phyloP scores from a whole-genome alignment of 495 filamentous ascomycete species.

The Neurospora sp. region DNA sequence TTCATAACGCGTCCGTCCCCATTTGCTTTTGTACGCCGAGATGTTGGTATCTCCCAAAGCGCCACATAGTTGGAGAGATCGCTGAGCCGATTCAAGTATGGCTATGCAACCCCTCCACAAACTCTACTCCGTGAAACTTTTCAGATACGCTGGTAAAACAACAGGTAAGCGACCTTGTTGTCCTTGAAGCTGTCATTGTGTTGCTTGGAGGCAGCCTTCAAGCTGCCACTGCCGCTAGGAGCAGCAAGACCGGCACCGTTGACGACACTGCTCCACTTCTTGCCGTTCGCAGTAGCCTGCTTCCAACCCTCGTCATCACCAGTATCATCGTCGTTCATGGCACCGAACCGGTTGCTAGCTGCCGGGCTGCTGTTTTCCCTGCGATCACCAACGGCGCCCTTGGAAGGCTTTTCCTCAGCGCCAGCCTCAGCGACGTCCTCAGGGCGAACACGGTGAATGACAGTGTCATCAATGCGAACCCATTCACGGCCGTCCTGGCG shows the following conservation, averaged over 20 bases:
- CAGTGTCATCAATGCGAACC: slow-evolving; percentile 91
- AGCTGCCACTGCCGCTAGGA: slow-evolving; percentile 30
- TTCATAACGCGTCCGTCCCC: neutral
- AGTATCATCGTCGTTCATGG: slow-evolving; percentile 58
- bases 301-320: slow-evolving; percentile 71
- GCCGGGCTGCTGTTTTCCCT: slow-evolving; percentile 24
- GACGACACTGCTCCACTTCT: slow-evolving; percentile 55
- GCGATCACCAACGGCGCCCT: slow-evolving; percentile 39
- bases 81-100: neutral
- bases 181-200: slow-evolving; percentile 70
- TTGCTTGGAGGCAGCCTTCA: slow-evolving; percentile 44
- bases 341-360: slow-evolving; percentile 54
- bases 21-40: neutral
- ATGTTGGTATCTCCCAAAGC: neutral
- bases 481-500: slow-evolving; percentile 90
- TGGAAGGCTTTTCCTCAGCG: slow-evolving; percentile 63
- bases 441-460: slow-evolving; percentile 72
- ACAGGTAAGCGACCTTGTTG: slow-evolving; percentile 90
- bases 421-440: slow-evolving; percentile 89
- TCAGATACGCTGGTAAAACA: slow-evolving; percentile 83
- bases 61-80: neutral
- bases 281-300: slow-evolving; percentile 60
- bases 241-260: slow-evolving; percentile 41
- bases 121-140: neutral
- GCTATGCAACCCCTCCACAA: neutral